A percentile compares a stretch with the other conserved stretches of the same genome.
phyloP scores from a whole-genome alignment of 345 rosid genomes.

The Cardamine resedifolia region DNA sequence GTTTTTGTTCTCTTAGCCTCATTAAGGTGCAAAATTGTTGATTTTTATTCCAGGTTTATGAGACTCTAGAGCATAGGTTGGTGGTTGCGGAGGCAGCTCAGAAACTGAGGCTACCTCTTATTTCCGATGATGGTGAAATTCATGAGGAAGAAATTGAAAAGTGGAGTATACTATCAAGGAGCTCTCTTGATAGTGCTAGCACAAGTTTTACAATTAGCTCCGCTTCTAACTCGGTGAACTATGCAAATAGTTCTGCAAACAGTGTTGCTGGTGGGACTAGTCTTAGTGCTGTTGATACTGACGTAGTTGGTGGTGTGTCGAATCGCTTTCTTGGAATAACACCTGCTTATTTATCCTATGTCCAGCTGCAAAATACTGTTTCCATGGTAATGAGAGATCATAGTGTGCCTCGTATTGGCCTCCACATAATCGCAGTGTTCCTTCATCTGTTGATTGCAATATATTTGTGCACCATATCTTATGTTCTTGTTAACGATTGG shows the following conservation, averaged over 20 bases:
- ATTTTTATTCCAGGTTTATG: constrained; percentile 64
- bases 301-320: constrained; percentile 91
- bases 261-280: constrained; percentile 45
- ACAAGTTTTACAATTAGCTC: constrained; percentile 76
- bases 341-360: constrained; percentile 81
- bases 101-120: constrained; percentile 88
- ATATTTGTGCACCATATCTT: neutral
- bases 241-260: constrained; percentile 54
- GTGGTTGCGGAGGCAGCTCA: constrained; percentile 97
- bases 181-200: constrained; percentile 81
- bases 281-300: constrained; percentile 53
- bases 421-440: neutral
- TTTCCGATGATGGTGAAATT: constrained; percentile 89
- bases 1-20: neutral
- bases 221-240: constrained; percentile 63
- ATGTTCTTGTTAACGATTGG: neutral
- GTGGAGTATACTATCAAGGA: constrained; percentile 79
- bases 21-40: neutral
- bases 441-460: neutral
- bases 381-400: constrained; percentile 54
- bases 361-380: constrained; percentile 70
- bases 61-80: constrained; percentile 82
- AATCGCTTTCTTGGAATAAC: constrained; percentile 93
- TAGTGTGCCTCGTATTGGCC: neutral
- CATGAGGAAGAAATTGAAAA: constrained; percentile 93